Base-by-base conservation (phyloP, 257 asterid species). In the Sherardia arvensis region DNA sequence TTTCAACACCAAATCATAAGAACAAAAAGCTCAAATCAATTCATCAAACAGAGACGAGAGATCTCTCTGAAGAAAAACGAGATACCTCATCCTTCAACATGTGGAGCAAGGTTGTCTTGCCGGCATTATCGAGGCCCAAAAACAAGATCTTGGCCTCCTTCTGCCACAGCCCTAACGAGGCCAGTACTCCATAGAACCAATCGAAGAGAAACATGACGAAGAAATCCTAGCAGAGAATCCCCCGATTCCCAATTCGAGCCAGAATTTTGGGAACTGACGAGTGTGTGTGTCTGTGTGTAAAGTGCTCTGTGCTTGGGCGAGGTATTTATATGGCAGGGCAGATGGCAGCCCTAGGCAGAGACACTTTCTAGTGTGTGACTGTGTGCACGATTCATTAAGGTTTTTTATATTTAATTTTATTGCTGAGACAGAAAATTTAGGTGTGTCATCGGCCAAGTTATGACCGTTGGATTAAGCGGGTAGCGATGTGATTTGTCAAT, bases 91-190 rank as follows among this genome's bases (percentile, higher is more conserved):
- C 96, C 73, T 91, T 88, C 66, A 85, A 85, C 97, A 91, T 87
- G 72, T 91, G 96, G 59, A 91, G 97, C 71, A 91, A 83, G 63
- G 97, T 91, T 70, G 98, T 91, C 68, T 91, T 91, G 71, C 96
- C 98, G 53, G 98, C 94, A 73, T 91, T 91, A 74, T 91, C 98
- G 66, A 91, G 96, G 68, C 98, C 98, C 59, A 91, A 53, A 65
- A 91, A 91, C 73, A 91, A 82, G 72, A 91, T 91, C 81, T 91
- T 91, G 27, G 96, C 98, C 81, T 91, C 98, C 73, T 91, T 91
- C 56, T 91, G 98, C 98, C 98, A 91, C 33, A 91, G 73, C 1
- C 98, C 98, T 0, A 91, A 85, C 60, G 98, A 85, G 17, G 98
- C 98, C 26, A 91, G 84, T 51, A 88, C 75, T 65, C 98, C 98